Percentiles rank a stretch among this genome's conserved stretches.
Evolutionary conservation across 2,329 filamentous ascomycete genomes (phyloP).

Genomic region (Beauveria rudraprayagi): DNA sequence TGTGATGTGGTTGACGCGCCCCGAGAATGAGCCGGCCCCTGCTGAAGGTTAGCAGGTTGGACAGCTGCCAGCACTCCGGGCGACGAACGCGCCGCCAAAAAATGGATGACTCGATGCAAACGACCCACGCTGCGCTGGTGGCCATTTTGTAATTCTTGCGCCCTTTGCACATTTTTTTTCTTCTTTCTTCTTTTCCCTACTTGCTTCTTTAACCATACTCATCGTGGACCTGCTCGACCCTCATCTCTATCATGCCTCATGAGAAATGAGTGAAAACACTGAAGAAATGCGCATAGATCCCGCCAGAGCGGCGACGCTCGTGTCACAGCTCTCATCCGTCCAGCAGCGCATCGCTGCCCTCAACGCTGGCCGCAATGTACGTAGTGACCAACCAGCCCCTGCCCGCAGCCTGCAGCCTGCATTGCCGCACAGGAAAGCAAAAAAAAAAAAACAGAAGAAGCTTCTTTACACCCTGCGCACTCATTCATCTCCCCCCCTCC

Average conservation of each 20-base stretch:
- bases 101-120: slow-evolving; percentile 2
- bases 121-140: slow-evolving; percentile 2
- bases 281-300: slow-evolving; percentile 55
- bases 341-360: slow-evolving; percentile 48
- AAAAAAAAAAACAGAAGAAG: not conserved
- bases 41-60: not conserved
- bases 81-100: not conserved
- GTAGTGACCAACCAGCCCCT: slow-evolving; percentile 18
- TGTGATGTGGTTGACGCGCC: slow-evolving; percentile 11
- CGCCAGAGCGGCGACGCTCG: slow-evolving; percentile 52
- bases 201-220: not conserved
- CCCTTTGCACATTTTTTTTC: not conserved
- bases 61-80: not conserved
- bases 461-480: not conserved
- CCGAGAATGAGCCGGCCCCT: slow-evolving; percentile 28
- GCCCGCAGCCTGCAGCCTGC: not conserved
- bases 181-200: not conserved
- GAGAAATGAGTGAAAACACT: slow-evolving; percentile 33
- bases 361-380: slow-evolving; percentile 46
- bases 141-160: slow-evolving; percentile 1
- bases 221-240: not conserved
- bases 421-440: not conserved
- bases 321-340: slow-evolving; percentile 54
- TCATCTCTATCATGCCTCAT: not conserved
- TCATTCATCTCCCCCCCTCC: not conserved